Evolutionary conservation across 2,329 filamentous ascomycete species (phyloP), one percentile per base, ranked within the genome.

Genomic region (Talaromyces sp.): DNA sequence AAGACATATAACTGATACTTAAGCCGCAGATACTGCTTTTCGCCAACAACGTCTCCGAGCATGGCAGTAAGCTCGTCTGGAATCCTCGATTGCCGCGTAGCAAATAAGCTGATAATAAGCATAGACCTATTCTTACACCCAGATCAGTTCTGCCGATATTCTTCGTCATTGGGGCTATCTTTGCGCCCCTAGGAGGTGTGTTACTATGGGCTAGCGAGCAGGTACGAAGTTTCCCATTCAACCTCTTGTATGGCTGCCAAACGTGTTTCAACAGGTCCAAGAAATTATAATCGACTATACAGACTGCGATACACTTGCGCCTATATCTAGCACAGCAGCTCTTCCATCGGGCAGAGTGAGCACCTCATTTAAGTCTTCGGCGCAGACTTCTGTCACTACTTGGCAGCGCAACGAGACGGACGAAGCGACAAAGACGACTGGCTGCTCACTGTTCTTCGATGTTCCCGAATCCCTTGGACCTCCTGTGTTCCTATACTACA

Each of bases 11-110:
- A 46, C 50, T 61, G 59, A 61, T 11, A 37, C 11, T 42, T 37
- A 37, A 25, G 54, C 39, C 58, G 62, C 72, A 96, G 92, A 98
- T 80, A 98, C 93, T 64, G 95, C 95, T 11, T 99, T 98, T 76
- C 86, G 95, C 71, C 95, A 99, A 76, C 95, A 99, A 79, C 88
- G 95, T 74, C 80, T 99, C 77, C 97, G 98, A 80, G 95, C 95
- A 81, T 99, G 95, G 95, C 95, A 99, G 89, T 96, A 83, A 79
- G 92, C 54, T 57, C 9, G 12, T 12, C 50, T 37, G 5, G 2
- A 23, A 42, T 14, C 14, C 25, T 42, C 54, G 37, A 35, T 39
- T 25, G 16, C 25, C 21, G n/a, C 25, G 18, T n/a, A 16, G 21
- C n/a, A 57, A 25, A 31, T 21, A 57, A 37, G 21, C 54, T 61